Evolutionary conservation across 495 filamentous ascomycete genomes (phyloP).

Genomic region (Xylaria intraflava): DNA sequence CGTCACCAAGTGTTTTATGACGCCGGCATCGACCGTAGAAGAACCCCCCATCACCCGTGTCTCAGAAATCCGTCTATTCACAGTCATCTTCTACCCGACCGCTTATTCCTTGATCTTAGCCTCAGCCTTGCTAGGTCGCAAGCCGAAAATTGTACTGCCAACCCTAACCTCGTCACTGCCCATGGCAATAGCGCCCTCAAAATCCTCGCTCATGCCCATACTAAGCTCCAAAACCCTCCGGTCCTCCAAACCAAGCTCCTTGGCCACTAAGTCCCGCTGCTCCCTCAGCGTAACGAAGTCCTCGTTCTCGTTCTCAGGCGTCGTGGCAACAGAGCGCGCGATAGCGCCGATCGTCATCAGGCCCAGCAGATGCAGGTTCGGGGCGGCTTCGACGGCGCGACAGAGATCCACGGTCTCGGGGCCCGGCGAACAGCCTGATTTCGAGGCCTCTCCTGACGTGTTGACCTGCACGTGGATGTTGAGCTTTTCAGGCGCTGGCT

Average conservation of each 20-base stretch:
- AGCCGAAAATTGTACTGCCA: slow-evolving; percentile 88
- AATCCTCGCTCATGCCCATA: slow-evolving; percentile 90
- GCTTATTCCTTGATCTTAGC: slow-evolving; percentile 49
- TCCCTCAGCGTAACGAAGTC: slow-evolving; percentile 69
- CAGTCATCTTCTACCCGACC: not conserved
- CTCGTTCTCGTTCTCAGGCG: slow-evolving; percentile 75
- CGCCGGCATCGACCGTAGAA: too few relatives aligned
- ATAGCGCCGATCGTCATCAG: slow-evolving; percentile 98
- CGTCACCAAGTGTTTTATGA: too few relatives aligned
- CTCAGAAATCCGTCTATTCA: too few relatives aligned
- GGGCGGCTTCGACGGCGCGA: slow-evolving; percentile 58
- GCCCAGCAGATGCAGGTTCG: slow-evolving; percentile 65
- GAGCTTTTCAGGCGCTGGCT: slow-evolving; percentile 40
- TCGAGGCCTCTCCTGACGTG: slow-evolving; percentile 80
- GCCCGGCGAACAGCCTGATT: slow-evolving; percentile 71
- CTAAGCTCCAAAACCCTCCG: slow-evolving; percentile 46
- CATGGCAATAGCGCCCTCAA: slow-evolving; percentile 75
- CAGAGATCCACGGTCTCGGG: slow-evolving; percentile 53
- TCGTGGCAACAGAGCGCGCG: slow-evolving; percentile 64
- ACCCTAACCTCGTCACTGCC: slow-evolving; percentile 94
- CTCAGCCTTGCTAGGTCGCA: slow-evolving; percentile 65
- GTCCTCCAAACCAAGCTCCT: slow-evolving; percentile 35
- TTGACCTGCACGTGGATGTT: slow-evolving; percentile 89
- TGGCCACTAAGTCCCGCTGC: slow-evolving; percentile 56
- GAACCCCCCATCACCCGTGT: too few relatives aligned